These are phyloP conservation scores for Amaranthus palmeri DNA, from an alignment of 148 eudicot genomes.

Conservation along the genomic window DNA sequence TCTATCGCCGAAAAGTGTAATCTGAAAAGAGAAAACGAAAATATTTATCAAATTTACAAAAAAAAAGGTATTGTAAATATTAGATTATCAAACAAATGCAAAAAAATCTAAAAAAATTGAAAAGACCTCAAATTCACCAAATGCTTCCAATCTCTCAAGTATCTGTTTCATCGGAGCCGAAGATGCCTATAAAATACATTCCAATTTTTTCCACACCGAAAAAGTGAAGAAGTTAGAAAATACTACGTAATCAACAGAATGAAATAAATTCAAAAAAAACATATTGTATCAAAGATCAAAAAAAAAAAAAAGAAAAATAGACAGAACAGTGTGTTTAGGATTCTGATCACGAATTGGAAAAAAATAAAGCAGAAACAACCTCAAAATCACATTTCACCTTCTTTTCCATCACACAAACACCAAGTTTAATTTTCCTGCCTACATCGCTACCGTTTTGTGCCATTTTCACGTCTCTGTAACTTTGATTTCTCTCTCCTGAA, in stretches of 20 bases:
- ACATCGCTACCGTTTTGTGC: conserved; percentile 10
- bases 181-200: conserved; percentile 42
- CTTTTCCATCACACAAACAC: conserved; percentile 99
- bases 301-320: background rate
- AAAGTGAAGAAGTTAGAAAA: conserved; percentile 10
- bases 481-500: conserved; percentile 22
- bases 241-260: conserved; percentile 6
- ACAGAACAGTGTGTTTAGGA: background rate
- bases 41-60: background rate
- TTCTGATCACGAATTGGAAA: conserved; percentile 25
- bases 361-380: conserved; percentile 48
- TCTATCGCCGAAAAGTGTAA: conserved; percentile 81
- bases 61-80: no score
- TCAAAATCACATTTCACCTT: conserved; percentile 99
- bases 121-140: conserved; percentile 91
- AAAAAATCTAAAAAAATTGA: background rate
- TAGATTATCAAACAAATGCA: background rate
- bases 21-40: conserved; percentile 32
- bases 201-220: conserved; percentile 8
- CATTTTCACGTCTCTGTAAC: conserved; percentile 6
- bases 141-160: conserved; percentile 68
- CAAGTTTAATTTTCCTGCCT: conserved; percentile 50
- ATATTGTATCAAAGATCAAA: background rate
- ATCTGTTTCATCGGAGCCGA: conserved; percentile 94
- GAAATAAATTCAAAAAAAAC: background rate